Evolutionary conservation across 768 basidiomycete species (phyloP).

Genomic region (Russula brevipes): DNA sequence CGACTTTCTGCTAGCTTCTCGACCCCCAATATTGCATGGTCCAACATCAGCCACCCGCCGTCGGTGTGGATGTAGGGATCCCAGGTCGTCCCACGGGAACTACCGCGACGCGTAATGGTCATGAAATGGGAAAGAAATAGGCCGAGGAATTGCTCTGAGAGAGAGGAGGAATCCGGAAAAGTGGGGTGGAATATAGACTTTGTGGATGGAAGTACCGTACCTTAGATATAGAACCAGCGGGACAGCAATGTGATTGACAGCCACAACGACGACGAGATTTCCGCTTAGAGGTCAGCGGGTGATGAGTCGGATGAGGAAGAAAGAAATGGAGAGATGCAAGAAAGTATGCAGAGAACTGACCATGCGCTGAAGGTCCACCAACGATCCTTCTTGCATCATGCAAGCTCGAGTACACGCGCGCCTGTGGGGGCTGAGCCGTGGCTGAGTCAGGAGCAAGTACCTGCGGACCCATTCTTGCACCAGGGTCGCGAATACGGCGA

Average conservation of each 20-base stretch:
- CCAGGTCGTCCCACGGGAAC: neutral
- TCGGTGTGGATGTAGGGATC: neutral
- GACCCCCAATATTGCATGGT: neutral
- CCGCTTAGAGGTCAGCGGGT: neutral
- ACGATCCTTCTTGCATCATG: slow-evolving; percentile 1
- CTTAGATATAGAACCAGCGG: neutral
- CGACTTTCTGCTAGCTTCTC: neutral
- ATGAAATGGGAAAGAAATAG: neutral
- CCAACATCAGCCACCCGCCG: neutral
- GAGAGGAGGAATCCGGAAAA: slow-evolving; percentile 1
- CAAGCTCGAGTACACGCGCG: slow-evolving; percentile 1
- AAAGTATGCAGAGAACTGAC: neutral
- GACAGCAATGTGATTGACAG: neutral
- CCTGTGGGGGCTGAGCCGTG: neutral
- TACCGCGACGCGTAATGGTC: neutral
- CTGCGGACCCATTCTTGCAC: slow-evolving; percentile 6
- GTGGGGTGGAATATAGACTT: slow-evolving; percentile 7
- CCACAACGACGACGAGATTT: neutral
- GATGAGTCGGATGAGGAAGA: slow-evolving; percentile 1
- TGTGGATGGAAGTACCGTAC: slow-evolving; percentile 1
- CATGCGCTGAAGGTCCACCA: neutral
- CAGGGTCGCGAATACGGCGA: neutral
- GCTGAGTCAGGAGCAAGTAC: slow-evolving; percentile 1
- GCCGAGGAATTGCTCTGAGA: neutral
- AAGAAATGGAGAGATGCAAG: slow-evolving; percentile 6